Percentiles rank a stretch among this genome's conserved stretches.
Evolutionary conservation across 768 basidiomycete species (phyloP).

Genomic region (Pulveroboletus sp.): DNA sequence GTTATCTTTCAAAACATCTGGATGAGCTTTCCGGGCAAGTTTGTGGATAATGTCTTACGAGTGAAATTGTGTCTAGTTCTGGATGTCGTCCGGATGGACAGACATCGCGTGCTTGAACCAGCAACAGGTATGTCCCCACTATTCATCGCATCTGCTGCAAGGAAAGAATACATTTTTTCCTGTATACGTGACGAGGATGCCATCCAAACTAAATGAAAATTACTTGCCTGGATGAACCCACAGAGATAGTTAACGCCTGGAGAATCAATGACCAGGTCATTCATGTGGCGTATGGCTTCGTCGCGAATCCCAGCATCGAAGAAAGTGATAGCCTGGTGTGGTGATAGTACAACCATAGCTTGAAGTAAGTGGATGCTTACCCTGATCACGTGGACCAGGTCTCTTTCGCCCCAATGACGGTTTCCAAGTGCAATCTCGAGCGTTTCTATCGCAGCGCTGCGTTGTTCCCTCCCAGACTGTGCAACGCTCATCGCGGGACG

Average conservation of each 20-base stretch:
- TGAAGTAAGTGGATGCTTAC: neutral
- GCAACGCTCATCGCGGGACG: conserved; percentile 8
- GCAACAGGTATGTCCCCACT: neutral
- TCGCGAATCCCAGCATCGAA: conserved; percentile 3
- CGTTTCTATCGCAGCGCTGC: neutral
- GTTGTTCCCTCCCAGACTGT: neutral
- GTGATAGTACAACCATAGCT: neutral
- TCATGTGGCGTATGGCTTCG: conserved; percentile 1
- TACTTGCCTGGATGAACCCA: conserved; percentile 14
- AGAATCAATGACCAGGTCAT: neutral
- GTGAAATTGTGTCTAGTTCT: conserved; percentile 11
- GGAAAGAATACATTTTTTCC: conserved; percentile 15
- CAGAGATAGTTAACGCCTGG: neutral
- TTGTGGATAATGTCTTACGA: conserved; percentile 5
- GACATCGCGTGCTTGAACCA: conserved; percentile 5
- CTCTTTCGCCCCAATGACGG: conserved; percentile 1
- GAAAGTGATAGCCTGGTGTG: conserved; percentile 9
- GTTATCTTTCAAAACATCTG: conserved; percentile 5
- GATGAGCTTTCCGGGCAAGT: neutral
- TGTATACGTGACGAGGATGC: neutral
- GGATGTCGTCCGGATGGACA: conserved; percentile 10
- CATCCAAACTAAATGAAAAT: neutral
- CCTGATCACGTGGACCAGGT: conserved; percentile 11
- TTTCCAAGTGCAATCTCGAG: conserved; percentile 2
- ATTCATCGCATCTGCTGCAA: conserved; percentile 8